A percentile compares a stretch with the other conserved stretches of the same genome.
Conservation (phyloP, 2,329 filamentous ascomycete genomes). For the Zasmidium citrigriseum region DNA sequence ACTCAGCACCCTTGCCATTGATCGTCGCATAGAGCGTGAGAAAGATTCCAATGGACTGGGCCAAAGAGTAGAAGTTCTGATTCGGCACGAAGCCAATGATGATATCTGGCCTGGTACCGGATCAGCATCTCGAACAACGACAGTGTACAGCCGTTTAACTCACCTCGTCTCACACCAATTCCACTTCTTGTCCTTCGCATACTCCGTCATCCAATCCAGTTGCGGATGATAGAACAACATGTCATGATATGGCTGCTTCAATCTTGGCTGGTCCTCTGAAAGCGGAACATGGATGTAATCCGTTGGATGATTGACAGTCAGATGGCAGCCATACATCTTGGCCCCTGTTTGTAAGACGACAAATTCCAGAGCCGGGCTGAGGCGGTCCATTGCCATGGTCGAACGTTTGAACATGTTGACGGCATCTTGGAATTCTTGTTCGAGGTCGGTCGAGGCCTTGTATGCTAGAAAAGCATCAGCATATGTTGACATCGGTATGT, state of each 20-base stretch:
- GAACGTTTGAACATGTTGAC: conserved; percentile 45
- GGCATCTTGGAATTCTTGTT: conserved; percentile 43
- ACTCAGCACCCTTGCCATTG: conserved; percentile 36
- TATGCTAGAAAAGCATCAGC: conserved; percentile 33
- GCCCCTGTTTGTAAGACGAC: conserved; percentile 39
- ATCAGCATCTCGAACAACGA: no score
- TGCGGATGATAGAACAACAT: conserved; percentile 41
- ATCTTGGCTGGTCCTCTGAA: conserved; percentile 32
- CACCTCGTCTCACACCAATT: conserved; percentile 41
- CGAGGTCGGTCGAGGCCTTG: conserved; percentile 43
- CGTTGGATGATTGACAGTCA: conserved; percentile 41
- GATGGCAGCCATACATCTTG: conserved; percentile 45
- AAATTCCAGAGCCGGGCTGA: conserved; percentile 42
- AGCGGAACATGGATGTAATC: conserved; percentile 39
- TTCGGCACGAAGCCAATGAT: conserved; percentile 40
- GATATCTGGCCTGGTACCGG: conserved; percentile 19
- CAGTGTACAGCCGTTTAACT: no score
- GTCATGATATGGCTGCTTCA: conserved; percentile 32
- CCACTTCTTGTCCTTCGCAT: conserved; percentile 36
- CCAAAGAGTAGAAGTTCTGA: conserved; percentile 38
- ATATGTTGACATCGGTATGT: neutral
- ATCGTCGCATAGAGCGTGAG: conserved; percentile 36
- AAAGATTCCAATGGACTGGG: conserved; percentile 35
- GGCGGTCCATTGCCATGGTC: conserved; percentile 37
- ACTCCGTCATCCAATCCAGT: conserved; percentile 37